Conservation (phyloP, 257 asterid species). For the Solanum ahanhuiri region DNA sequence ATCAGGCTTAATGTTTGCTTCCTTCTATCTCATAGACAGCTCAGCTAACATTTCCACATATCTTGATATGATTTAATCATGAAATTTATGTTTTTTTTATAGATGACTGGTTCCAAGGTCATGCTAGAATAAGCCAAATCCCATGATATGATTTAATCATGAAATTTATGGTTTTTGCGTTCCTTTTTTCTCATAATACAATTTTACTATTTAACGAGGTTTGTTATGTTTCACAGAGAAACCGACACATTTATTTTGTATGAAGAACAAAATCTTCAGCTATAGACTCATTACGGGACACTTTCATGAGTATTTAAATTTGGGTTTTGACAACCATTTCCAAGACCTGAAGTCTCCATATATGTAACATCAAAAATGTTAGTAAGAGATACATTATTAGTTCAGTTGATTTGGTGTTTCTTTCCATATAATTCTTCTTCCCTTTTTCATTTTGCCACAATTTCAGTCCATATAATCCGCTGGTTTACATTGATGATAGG, state of each 20-base stretch:
- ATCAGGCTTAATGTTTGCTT: too few relatives aligned
- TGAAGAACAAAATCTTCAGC: neutral
- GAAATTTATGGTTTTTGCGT: neutral
- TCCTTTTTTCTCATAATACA: neutral
- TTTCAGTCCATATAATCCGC: neutral
- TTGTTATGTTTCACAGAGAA: neutral
- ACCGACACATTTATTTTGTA: neutral
- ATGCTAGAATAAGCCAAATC: neutral
- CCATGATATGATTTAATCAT: neutral
- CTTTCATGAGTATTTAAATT: neutral
- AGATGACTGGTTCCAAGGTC: too few relatives aligned
- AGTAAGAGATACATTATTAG: neutral
- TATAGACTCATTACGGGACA: neutral
- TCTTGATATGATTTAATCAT: neutral
- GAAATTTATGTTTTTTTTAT: neutral
- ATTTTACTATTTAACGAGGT: neutral
- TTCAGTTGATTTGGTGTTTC: neutral
- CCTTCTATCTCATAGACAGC: too few relatives aligned
- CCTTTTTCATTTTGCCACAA: neutral
- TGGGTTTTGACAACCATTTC: neutral
- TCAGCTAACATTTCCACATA: too few relatives aligned
- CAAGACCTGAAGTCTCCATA: neutral
- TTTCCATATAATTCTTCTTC: neutral
- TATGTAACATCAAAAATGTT: neutral
- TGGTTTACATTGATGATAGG: neutral